These are phyloP conservation scores for Neckera pumila DNA, from an alignment of 225 moss, liverwort and hornwort species.

Conservation along the genomic window DNA sequence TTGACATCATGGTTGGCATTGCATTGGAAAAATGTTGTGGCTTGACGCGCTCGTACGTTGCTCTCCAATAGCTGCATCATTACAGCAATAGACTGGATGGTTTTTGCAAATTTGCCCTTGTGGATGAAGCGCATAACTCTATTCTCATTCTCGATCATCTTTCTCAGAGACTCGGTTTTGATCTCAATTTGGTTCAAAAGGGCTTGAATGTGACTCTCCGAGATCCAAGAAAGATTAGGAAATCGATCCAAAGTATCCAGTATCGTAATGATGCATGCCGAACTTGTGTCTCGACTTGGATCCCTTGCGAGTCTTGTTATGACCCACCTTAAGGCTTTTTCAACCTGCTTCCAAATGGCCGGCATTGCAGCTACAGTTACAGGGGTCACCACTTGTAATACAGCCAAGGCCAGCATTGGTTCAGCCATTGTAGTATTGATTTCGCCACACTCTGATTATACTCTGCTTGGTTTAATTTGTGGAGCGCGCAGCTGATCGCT, in stretches of 20 bases:
- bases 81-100: background rate
- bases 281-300: background rate
- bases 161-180: background rate
- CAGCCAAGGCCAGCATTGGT: background rate
- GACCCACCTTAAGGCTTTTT: background rate
- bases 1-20: too few species aligned
- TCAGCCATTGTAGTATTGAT: background rate
- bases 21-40: too few species aligned
- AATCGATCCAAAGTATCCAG: background rate
- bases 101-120: background rate
- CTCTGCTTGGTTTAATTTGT: too few species aligned
- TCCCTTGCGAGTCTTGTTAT: background rate
- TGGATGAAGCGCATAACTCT: accelerated
- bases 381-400: background rate
- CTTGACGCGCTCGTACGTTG: background rate
- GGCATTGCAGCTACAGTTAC: background rate
- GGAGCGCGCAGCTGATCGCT: background rate
- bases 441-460: background rate
- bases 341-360: background rate
- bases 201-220: background rate
- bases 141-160: background rate
- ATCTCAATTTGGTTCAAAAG: background rate
- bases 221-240: background rate
- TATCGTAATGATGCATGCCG: background rate
- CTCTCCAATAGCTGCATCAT: background rate